Conservation (phyloP, 1,284 basidiomycete species). For the Sphagnurus paluster region DNA sequence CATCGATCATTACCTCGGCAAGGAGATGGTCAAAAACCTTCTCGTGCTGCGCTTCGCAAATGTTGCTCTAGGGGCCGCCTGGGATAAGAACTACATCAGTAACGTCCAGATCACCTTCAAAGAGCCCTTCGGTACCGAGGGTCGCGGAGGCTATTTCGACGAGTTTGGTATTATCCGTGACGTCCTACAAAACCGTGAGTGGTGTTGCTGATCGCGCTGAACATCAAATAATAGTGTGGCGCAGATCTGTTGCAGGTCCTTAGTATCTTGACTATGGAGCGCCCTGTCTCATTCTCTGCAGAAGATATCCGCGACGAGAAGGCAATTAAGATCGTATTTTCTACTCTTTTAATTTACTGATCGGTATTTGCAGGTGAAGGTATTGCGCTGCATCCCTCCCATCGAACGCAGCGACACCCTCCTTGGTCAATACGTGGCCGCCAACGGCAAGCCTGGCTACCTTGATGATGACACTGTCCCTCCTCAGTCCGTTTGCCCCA, state of each 20-base stretch:
- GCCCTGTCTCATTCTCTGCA: conserved; percentile 94
- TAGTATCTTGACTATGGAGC: conserved; percentile 92
- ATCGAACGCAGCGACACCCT: conserved; percentile 79
- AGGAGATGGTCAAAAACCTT: conserved; percentile 99
- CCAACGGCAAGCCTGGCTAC: conserved; percentile 94
- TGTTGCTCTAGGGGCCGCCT: conserved; percentile 80
- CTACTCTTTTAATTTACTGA: conserved; percentile 16
- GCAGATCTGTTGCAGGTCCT: conserved; percentile 91
- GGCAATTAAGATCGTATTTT: conserved; percentile 43
- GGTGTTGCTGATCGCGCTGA: not conserved
- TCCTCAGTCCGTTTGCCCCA: conserved; percentile 88
- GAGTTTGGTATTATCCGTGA: conserved; percentile 98
- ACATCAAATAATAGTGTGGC: conserved; percentile 5
- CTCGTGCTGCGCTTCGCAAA: conserved; percentile 94
- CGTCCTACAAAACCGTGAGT: conserved; percentile 93
- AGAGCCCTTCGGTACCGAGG: conserved; percentile 96
- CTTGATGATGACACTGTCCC: conserved; percentile 95
- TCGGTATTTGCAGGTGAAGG: conserved; percentile 78
- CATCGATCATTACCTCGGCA: conserved; percentile 97
- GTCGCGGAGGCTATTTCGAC: conserved; percentile 97
- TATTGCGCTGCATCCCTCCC: conserved; percentile 85
- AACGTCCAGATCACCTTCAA: conserved; percentile 99
- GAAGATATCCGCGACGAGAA: conserved; percentile 98
- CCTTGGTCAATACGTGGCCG: conserved; percentile 88
- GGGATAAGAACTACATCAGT: conserved; percentile 93